Percentiles rank a stretch among this genome's conserved stretches.
These are phyloP conservation scores for Pseudogymnoascus sp. DNA, from an alignment of 2,329 filamentous ascomycete species.

Conservation along the genomic window DNA sequence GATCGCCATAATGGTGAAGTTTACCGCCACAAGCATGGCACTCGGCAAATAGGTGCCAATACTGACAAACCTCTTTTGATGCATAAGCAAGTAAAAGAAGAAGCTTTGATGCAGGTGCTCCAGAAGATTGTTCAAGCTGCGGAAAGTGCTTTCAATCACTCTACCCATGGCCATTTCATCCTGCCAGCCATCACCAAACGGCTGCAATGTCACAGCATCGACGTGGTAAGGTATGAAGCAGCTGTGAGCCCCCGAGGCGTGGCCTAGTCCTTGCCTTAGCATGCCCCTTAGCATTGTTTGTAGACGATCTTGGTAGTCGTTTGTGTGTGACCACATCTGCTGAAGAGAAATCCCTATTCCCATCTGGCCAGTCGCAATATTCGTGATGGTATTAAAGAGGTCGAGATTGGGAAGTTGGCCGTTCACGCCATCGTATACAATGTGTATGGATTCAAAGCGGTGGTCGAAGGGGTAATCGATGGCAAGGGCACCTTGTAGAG, in stretches of 20 bases:
- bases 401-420: constrained; percentile 93
- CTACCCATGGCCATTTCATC: constrained; percentile 95
- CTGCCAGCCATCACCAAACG: constrained; percentile 86
- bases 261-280: constrained; percentile 81
- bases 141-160: constrained; percentile 80
- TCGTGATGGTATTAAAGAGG: constrained; percentile 86
- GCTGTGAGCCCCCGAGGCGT: constrained; percentile 84
- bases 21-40: constrained; percentile 92
- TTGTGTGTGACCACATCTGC: constrained; percentile 69
- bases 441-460: constrained; percentile 78
- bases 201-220: constrained; percentile 87
- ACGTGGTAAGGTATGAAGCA: constrained; percentile 97
- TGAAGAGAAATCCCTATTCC: constrained; percentile 77
- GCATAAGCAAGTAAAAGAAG: constrained; percentile 96
- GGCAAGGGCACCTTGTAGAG: constrained; percentile 85
- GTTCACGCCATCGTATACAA: constrained; percentile 92
- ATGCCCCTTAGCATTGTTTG: constrained; percentile 87
- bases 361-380: constrained; percentile 86
- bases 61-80: constrained; percentile 86
- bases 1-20: constrained; percentile 93
- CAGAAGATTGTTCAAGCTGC: constrained; percentile 90
- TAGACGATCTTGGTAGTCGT: constrained; percentile 73
- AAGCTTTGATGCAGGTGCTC: constrained; percentile 98
- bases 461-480: constrained; percentile 83
- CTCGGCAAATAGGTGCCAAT: constrained; percentile 96